Conservation (phyloP, 768 basidiomycete species). For the Leccinum fibrillosum region DNA sequence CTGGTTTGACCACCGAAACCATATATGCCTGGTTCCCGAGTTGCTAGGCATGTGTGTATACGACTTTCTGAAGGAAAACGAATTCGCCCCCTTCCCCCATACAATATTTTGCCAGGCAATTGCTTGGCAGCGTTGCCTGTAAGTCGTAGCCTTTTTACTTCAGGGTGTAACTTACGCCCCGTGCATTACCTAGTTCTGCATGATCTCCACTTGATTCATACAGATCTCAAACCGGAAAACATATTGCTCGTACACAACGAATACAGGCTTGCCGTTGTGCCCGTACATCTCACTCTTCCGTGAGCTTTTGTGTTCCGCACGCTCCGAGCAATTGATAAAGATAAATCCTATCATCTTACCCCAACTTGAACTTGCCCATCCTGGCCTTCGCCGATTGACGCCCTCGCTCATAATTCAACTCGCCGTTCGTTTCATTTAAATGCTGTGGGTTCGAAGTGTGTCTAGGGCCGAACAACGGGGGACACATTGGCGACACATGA, state of each 20-base stretch:
- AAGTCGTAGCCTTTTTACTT: constrained; percentile 34
- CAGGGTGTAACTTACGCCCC: background rate
- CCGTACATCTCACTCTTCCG: constrained; percentile 57
- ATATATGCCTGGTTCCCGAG: constrained; percentile 96
- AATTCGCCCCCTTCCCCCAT: constrained; percentile 96
- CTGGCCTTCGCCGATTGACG: constrained; percentile 68
- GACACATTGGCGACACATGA: constrained; percentile 37
- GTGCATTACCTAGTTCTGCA: constrained; percentile 68
- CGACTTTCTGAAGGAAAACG: constrained; percentile 98
- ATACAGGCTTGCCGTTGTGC: constrained; percentile 57
- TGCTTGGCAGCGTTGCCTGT: constrained; percentile 94
- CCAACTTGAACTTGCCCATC: constrained; percentile 38
- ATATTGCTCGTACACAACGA: constrained; percentile 90
- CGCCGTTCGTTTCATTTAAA: constrained; percentile 57
- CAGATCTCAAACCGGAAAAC: constrained; percentile 98
- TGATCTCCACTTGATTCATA: constrained; percentile 88
- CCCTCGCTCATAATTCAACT: constrained; percentile 56
- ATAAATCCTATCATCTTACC: constrained; percentile 52
- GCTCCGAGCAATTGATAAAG: constrained; percentile 50
- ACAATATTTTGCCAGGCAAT: constrained; percentile 89
- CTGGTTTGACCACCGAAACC: constrained; percentile 96
- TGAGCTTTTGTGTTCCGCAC: constrained; percentile 52
- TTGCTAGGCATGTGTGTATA: constrained; percentile 96
- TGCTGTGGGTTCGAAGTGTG: constrained; percentile 45
- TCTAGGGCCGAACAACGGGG: constrained; percentile 50